Base-by-base conservation (phyloP, 1,284 basidiomycete species). In the Rhodotorula mucilaginosa region DNA sequence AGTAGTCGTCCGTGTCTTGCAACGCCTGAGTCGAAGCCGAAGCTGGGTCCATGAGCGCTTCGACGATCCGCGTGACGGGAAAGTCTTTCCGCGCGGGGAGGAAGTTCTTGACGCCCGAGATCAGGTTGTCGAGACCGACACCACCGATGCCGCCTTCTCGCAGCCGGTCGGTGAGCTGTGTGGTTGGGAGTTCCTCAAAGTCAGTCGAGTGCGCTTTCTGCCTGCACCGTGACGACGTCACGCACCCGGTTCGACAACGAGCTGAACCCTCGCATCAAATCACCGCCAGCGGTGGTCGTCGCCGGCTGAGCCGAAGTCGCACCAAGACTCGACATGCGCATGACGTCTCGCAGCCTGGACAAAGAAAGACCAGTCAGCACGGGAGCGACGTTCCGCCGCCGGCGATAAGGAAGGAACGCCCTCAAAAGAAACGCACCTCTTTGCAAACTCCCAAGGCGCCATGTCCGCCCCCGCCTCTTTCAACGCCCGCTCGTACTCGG, bases 81-180 rank as follows among this genome's bases (percentile, higher is more conserved):
- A 97, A 86, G 69, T 97, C 88, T 82, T 99, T 99, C 80, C 93
- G 92, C 0, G 92, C 90, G 0, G 97, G 97, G 19, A 99, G 83
- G 85, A 99, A 96, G 83, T 97, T 98, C 82, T 97, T 97, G 72
- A 99, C 97, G 46, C 95, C 96, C 2, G 94, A 95, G 69, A 99
- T 92, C 18, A 99, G 84, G 80, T 97, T 96, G 80, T 99, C 96
- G 54, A 97, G 85, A 0, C 83, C 83, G 26, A 83, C 83, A n/a
- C 82, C 82, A 60, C 81, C 82, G 77, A 87, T 82, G 31, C 93
- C 93, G 51, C 93, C 91, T 80, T 97, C 96, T 82, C 97, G 93
- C 71, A 99, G 83, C 59, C 93, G 87, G 81, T 96, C 93, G 1
- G 94, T 95, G 62, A 97, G 86, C 91, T 93, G 68, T 6, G 74